Base-by-base conservation (phyloP, 148 eudicot genomes). In the Selenicereus undatus region DNA sequence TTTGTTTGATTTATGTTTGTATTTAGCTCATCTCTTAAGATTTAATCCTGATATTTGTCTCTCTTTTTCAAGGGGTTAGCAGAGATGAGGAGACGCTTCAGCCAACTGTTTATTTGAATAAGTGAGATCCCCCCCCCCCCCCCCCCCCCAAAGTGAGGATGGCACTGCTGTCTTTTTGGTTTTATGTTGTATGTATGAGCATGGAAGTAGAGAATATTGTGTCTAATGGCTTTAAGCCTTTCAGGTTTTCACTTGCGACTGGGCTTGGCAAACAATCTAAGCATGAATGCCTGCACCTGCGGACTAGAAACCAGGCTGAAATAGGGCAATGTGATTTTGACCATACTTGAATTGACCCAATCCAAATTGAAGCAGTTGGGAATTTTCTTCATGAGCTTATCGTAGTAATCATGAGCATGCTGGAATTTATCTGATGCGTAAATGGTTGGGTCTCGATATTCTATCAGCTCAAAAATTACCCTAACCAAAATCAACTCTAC, bases 71-170 rank as follows among this genome's bases (percentile, higher is more conserved):
- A 93, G 99, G 99, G 71, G 51, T 96, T 62, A 84, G 91, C 89
- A 89, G 99, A 86, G 86, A 96, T 77, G 99, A 96, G 83, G 95
- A 93, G 89, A 96, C 99, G 42, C 95, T 93, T 79, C 91, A 86
- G 84, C 98, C 99, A 50, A 85, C 95, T 60, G 88, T 96, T 64
- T 96, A 96, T 88, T 81, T 96, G 89, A 92, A 96, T 87, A 96
- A 93, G 99, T 96, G 92, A 90, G 98, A 60, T 70, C 79, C 54
- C 35, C 71, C 5, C 18, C 3, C 26, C 29, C 68, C 7, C 13
- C 29, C 29, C 13, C 4, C 68, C 2, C 9, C 68, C 27, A 64
- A 48, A 11, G 20, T 16, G 8, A 17, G 35, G 32, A 18, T 80
- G 29, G 12, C 3, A 10, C n/a, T 64, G 68, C 22, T 62, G 5